Conservation (phyloP, 2,329 filamentous ascomycete species). For the Ascochyta fabae region DNA sequence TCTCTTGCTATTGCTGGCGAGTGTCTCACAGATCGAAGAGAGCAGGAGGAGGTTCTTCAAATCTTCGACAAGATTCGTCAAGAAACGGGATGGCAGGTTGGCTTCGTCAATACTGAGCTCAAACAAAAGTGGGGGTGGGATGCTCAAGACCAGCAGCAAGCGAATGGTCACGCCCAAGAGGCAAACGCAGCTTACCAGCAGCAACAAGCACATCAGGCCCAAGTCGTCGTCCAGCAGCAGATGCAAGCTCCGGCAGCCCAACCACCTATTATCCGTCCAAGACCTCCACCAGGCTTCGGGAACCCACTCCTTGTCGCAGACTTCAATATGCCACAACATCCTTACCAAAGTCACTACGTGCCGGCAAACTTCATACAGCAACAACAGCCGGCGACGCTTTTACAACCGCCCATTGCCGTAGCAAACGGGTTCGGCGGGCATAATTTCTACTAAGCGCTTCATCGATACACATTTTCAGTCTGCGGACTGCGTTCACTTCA, state of each 20-base stretch:
- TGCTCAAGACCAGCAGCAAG: constrained; percentile 47
- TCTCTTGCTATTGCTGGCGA: constrained; percentile 80
- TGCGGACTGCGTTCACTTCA: neutral
- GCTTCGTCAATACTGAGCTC: constrained; percentile 73
- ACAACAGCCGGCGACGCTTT: constrained; percentile 28
- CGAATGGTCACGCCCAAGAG: constrained; percentile 23
- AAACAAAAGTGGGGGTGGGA: constrained; percentile 80
- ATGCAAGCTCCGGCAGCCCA: constrained; percentile 23
- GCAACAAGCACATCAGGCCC: constrained; percentile 25
- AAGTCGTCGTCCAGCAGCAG: constrained; percentile 17
- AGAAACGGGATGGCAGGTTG: constrained; percentile 80
- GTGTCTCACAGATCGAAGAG: constrained; percentile 69
- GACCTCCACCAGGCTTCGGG: constrained; percentile 59
- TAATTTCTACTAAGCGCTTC: constrained; percentile 24
- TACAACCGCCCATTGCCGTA: constrained; percentile 28
- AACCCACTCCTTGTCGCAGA: constrained; percentile 78
- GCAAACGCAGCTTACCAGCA: constrained; percentile 34
- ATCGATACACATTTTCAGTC: neutral
- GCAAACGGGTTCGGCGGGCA: constrained; percentile 31
- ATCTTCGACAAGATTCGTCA: constrained; percentile 78
- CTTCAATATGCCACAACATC: constrained; percentile 78
- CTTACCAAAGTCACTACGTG: constrained; percentile 81
- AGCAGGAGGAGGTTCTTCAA: constrained; percentile 80
- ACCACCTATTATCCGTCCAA: constrained; percentile 21
- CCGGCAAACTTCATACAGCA: constrained; percentile 65